These are phyloP conservation scores for Pestalotiopsis sp. DNA, from an alignment of 2,329 filamentous ascomycete species.

Conservation along the genomic window DNA sequence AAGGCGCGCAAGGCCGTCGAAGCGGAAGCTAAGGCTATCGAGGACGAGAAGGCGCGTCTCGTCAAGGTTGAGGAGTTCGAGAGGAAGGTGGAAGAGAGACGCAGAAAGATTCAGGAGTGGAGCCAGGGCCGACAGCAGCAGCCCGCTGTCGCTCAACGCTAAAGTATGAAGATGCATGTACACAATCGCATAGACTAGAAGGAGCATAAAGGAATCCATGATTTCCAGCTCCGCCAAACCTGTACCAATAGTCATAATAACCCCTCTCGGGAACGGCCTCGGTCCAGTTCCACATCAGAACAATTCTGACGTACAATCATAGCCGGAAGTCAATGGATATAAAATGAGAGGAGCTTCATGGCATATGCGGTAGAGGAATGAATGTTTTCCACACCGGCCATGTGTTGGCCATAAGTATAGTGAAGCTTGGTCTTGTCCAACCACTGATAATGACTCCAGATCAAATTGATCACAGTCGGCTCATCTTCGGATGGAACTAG, in stretches of 20 bases:
- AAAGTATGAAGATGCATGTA: background rate
- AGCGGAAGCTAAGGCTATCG: constrained; percentile 47
- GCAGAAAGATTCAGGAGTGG: constrained; percentile 51
- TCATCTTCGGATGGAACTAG: constrained; percentile 5
- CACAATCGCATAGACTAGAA: constrained; percentile 5
- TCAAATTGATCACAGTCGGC: background rate
- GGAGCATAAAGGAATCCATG: background rate
- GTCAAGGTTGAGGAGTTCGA: constrained; percentile 64
- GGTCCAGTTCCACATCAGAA: background rate
- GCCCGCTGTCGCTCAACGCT: constrained; percentile 4
- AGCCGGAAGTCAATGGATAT: background rate
- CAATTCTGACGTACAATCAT: background rate
- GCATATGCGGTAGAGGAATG: no score
- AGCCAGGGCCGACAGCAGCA: constrained; percentile 30
- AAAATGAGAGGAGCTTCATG: background rate
- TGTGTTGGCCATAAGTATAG: background rate
- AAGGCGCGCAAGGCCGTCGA: constrained; percentile 66
- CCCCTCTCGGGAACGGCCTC: background rate
- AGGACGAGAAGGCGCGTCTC: constrained; percentile 54
- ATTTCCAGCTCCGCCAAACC: background rate
- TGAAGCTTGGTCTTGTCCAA: background rate
- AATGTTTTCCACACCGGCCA: no score
- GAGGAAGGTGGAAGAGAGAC: constrained; percentile 55
- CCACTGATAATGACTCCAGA: background rate
- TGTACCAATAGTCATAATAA: background rate